phyloP scores from a whole-genome alignment of 306 rosid genomes.

The Cucurbita ficifolia region DNA sequence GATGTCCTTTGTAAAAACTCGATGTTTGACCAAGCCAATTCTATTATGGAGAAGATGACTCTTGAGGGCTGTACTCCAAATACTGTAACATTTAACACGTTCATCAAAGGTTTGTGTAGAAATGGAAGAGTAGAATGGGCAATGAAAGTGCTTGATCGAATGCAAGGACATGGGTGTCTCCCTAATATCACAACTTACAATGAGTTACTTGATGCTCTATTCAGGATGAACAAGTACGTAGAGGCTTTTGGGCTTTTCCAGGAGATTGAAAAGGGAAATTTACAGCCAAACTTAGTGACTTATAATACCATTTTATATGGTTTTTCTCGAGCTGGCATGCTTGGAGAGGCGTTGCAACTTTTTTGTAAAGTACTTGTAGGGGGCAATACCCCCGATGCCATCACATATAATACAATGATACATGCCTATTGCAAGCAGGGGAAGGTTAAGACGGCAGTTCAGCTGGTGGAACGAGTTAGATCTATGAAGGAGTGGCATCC shows the following conservation, averaged over 20 bases:
- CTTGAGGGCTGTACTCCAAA: conserved; percentile 61
- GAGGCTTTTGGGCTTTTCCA: conserved; percentile 48
- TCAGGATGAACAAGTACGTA: conserved; percentile 30
- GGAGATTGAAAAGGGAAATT: conserved; percentile 39
- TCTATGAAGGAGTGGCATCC: conserved; percentile 40
- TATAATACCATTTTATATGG: conserved; percentile 68
- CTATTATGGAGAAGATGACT: conserved; percentile 47
- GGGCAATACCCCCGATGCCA: conserved; percentile 46
- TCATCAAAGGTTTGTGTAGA: conserved; percentile 60
- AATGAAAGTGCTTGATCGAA: conserved; percentile 36
- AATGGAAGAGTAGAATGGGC: conserved; percentile 53
- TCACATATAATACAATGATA: conserved; percentile 40
- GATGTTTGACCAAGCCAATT: conserved; percentile 48
- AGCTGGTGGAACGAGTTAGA: conserved; percentile 33
- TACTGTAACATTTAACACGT: conserved; percentile 51
- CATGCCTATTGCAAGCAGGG: conserved; percentile 53
- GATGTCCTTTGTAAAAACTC: conserved; percentile 55
- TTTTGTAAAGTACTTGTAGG: conserved; percentile 48
- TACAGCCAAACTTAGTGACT: conserved; percentile 41
- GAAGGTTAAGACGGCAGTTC: conserved; percentile 35
- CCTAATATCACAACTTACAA: conserved; percentile 72
- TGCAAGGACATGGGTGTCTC: conserved; percentile 40
- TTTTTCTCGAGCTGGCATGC: conserved; percentile 42
- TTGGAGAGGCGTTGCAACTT: conserved; percentile 38
- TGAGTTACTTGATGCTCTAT: conserved; percentile 57